Conservation (phyloP, 371 early-diverging fungal genomes). For the Thermomucor indicae-seudaticae region DNA sequence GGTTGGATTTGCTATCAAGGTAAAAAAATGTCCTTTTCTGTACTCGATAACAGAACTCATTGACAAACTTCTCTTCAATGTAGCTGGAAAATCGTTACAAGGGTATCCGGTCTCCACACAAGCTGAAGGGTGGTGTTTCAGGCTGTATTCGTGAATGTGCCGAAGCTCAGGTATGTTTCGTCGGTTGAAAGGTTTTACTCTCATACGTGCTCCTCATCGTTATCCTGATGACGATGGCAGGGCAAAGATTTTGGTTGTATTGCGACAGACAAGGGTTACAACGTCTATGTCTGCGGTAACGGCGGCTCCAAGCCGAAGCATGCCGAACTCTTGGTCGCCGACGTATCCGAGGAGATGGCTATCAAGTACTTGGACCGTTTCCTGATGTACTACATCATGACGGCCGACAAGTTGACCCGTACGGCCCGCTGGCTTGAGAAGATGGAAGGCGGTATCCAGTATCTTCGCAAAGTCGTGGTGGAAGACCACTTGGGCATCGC, state of each 20-base stretch:
- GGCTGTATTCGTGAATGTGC: conserved; percentile 70
- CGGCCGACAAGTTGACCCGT: conserved; percentile 61
- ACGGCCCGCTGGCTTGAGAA: conserved; percentile 73
- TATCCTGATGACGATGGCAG: no score
- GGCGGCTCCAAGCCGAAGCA: conserved; percentile 68
- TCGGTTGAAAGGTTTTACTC: no score
- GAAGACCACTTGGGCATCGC: conserved; percentile 63
- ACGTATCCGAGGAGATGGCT: conserved; percentile 49
- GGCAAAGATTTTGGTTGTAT: conserved; percentile 53
- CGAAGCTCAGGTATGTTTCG: no score
- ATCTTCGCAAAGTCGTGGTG: conserved; percentile 54
- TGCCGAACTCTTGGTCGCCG: conserved; percentile 54
- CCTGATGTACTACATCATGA: conserved; percentile 68
- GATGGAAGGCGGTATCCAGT: conserved; percentile 61
- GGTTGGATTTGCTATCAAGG: conserved; percentile 59
- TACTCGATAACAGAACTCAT: not conserved
- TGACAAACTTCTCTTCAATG: not conserved
- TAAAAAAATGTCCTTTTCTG: not conserved
- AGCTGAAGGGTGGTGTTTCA: conserved; percentile 58
- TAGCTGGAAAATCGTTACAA: conserved; percentile 63
- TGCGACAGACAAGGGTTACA: conserved; percentile 70
- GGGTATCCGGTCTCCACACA: conserved; percentile 65
- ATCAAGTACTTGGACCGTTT: conserved; percentile 62
- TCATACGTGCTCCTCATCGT: not conserved
- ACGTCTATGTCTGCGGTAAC: conserved; percentile 67